phyloP scores from a whole-genome alignment of 805 yeast genomes.

The Saturnispora sanitii region DNA sequence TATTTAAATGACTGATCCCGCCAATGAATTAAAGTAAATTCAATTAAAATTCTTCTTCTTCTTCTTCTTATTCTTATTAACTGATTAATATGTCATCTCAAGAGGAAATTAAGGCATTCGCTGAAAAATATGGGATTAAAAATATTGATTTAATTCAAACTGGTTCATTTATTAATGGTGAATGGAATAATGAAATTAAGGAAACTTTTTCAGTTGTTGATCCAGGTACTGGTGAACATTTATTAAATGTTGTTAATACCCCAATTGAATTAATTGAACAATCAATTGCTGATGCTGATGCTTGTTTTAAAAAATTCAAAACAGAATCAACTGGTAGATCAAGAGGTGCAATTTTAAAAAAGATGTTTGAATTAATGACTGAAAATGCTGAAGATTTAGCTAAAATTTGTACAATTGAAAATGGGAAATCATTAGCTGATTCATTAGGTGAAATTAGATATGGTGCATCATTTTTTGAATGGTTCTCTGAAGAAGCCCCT shows the following conservation, averaged over 20 bases:
- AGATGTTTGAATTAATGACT: slow-evolving; percentile 40
- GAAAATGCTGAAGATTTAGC: slow-evolving; percentile 41
- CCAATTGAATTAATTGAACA: slow-evolving; percentile 43
- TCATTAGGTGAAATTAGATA: slow-evolving; percentile 52
- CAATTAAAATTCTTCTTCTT: neutral
- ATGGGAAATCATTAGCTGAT: slow-evolving; percentile 49
- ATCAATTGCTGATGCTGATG: slow-evolving; percentile 44
- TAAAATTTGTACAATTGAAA: slow-evolving; percentile 47
- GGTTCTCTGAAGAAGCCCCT: slow-evolving; percentile 70
- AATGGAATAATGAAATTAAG: slow-evolving; percentile 42
- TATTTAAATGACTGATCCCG: neutral
- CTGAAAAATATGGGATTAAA: slow-evolving; percentile 27
- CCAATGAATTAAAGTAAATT: neutral
- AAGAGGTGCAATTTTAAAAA: slow-evolving; percentile 36
- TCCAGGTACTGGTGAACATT: slow-evolving; percentile 46
- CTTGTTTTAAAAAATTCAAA: slow-evolving; percentile 44
- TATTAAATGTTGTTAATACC: slow-evolving; percentile 43
- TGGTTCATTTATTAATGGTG: slow-evolving; percentile 83
- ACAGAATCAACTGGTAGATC: slow-evolving; percentile 34
- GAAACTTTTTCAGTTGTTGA: slow-evolving; percentile 51
- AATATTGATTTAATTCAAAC: slow-evolving; percentile 48
- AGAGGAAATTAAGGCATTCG: slow-evolving; percentile 21
- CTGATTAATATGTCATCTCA: slow-evolving; percentile 19
- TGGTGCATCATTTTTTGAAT: slow-evolving; percentile 45
- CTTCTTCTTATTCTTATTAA: neutral